These are phyloP conservation scores for Cyberlindnera japonica DNA, from an alignment of 805 yeast genomes.

Conservation along the genomic window DNA sequence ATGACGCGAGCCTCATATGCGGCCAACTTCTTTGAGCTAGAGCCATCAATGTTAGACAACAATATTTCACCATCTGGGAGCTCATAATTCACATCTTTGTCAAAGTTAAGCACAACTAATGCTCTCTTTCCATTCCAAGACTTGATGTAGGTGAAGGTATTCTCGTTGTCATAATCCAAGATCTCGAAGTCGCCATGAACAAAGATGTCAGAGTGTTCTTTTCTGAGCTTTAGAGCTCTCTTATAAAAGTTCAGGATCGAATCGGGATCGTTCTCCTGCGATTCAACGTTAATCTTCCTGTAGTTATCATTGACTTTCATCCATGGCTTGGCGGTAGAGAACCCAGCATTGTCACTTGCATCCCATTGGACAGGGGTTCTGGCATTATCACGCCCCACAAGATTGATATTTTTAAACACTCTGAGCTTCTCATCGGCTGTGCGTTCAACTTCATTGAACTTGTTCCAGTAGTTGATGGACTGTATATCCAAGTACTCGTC, in stretches of 20 bases:
- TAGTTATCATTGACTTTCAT: constrained; percentile 48
- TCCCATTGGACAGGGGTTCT: constrained; percentile 60
- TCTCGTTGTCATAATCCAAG: constrained; percentile 40
- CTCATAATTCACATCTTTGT: constrained; percentile 31
- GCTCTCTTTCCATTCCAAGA: constrained; percentile 30
- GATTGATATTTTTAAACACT: constrained; percentile 33
- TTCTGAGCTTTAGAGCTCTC: constrained; percentile 40
- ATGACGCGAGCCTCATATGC: constrained; percentile 45
- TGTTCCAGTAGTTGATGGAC: constrained; percentile 39
- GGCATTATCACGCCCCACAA: constrained; percentile 48
- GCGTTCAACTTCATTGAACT: constrained; percentile 28
- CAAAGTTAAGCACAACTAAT: constrained; percentile 42
- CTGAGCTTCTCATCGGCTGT: constrained; percentile 27
- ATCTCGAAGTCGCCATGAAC: constrained; percentile 45
- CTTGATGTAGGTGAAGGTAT: constrained; percentile 42
- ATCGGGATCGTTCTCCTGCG: constrained; percentile 41
- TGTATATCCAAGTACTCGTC: constrained; percentile 50
- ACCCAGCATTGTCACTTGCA: constrained; percentile 41
- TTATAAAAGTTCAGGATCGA: constrained; percentile 47
- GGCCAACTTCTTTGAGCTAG: constrained; percentile 28
- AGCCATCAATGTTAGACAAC: constrained; percentile 31
- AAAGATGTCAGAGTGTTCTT: constrained; percentile 39
- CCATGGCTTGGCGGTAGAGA: constrained; percentile 50
- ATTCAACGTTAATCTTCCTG: constrained; percentile 44
- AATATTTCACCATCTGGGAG: constrained; percentile 32